Percentiles rank a stretch among this genome's conserved stretches.
Evolutionary conservation across 2,329 filamentous ascomycete genomes (phyloP).

Genomic region (Colletotrichum sansevieriae): DNA sequence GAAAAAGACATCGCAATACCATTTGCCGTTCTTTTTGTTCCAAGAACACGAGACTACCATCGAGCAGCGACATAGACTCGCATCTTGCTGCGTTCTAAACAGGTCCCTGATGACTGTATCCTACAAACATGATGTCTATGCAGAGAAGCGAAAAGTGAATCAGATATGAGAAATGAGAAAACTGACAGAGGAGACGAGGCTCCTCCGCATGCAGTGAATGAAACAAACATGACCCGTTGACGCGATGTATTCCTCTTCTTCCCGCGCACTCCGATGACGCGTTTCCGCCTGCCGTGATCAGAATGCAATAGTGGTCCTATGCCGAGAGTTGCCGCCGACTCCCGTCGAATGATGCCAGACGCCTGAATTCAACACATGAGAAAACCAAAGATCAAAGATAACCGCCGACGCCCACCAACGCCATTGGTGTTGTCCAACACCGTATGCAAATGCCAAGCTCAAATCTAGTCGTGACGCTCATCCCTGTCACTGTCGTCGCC

Average conservation of each 20-base stretch:
- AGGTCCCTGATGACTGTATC: neutral
- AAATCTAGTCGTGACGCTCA: slow-evolving; percentile 48
- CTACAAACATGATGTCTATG: slow-evolving; percentile 10
- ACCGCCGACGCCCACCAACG: slow-evolving; percentile 29
- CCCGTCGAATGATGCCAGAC: slow-evolving; percentile 22
- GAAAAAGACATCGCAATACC: slow-evolving; percentile 18
- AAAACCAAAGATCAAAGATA: slow-evolving; percentile 7
- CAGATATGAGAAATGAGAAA: neutral
- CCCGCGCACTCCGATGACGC: slow-evolving; percentile 12
- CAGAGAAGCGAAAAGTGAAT: neutral
- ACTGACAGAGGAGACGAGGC: slow-evolving; percentile 5
- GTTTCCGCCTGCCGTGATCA: slow-evolving; percentile 1
- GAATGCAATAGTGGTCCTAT: slow-evolving; percentile 28
- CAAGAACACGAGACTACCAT: slow-evolving; percentile 1
- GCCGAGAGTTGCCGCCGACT: slow-evolving; percentile 10
- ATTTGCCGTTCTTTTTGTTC: slow-evolving; percentile 14
- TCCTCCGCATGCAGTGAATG: slow-evolving; percentile 12
- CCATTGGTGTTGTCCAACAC: slow-evolving; percentile 29
- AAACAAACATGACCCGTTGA: slow-evolving; percentile 1
- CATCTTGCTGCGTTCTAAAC: slow-evolving; percentile 17
- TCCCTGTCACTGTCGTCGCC: slow-evolving; percentile 62
- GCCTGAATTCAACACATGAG: slow-evolving; percentile 20
- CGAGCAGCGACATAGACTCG: slow-evolving; percentile 16
- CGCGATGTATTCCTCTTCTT: slow-evolving; percentile 6
- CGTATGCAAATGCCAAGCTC: slow-evolving; percentile 26